phyloP scores from a whole-genome alignment of 1,284 basidiomycete genomes.

The Taiwanofungus camphoratus region DNA sequence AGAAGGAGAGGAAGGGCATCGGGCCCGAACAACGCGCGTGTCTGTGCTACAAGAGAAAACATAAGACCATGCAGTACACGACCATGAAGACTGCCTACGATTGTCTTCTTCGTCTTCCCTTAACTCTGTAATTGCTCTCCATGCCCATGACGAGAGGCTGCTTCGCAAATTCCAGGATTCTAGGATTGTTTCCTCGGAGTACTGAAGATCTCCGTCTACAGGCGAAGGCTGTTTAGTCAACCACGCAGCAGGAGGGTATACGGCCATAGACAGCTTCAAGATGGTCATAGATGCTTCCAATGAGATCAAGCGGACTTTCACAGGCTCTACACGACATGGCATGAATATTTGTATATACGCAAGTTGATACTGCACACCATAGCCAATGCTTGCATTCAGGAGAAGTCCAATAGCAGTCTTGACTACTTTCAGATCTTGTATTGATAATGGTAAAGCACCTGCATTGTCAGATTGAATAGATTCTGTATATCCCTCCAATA shows the following conservation, averaged over 20 bases:
- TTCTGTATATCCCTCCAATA: constrained; percentile 68
- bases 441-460: constrained; percentile 45
- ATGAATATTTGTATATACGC: constrained; percentile 4
- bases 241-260: constrained; percentile 71
- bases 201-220: constrained; percentile 6
- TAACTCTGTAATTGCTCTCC: constrained; percentile 49
- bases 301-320: constrained; percentile 60
- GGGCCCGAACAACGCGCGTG: constrained; percentile 51
- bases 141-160: constrained; percentile 68
- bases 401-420: constrained; percentile 77
- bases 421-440: constrained; percentile 64
- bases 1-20: constrained; percentile 60
- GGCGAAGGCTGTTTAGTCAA: constrained; percentile 24
- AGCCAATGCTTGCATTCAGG: constrained; percentile 74
- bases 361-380: constrained; percentile 42
- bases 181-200: constrained; percentile 26
- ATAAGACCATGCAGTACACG: neutral
- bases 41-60: constrained; percentile 24
- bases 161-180: constrained; percentile 65
- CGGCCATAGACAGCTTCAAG: constrained; percentile 57
- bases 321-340: constrained; percentile 47
- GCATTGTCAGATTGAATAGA: constrained; percentile 36
- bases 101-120: constrained; percentile 21
- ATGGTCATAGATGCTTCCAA: constrained; percentile 63
- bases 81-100: constrained; percentile 19